These are phyloP conservation scores for Myrmaecium sp. DNA, from an alignment of 2,329 filamentous ascomycete genomes.

Conservation along the genomic window DNA sequence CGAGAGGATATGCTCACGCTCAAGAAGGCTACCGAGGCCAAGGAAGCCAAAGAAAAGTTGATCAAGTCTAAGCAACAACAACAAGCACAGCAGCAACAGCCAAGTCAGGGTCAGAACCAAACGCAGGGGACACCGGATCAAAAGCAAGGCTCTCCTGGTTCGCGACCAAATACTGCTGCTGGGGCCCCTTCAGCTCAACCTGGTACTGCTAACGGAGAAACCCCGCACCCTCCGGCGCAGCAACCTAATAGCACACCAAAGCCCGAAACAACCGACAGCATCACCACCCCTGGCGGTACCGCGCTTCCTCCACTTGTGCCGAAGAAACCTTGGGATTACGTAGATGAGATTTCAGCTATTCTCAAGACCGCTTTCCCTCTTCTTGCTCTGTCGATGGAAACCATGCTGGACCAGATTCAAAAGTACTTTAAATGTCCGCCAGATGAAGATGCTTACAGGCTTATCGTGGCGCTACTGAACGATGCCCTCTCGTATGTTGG, in stretches of 20 bases:
- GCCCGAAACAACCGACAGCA: constrained; percentile 18
- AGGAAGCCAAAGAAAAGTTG: constrained; percentile 38
- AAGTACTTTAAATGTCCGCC: constrained; percentile 99
- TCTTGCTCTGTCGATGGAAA: constrained; percentile 94
- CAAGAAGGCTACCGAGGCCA: constrained; percentile 65
- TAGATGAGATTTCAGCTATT: constrained; percentile 86
- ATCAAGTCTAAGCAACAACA: constrained; percentile 43
- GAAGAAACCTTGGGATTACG: constrained; percentile 88
- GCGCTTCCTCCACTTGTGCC: constrained; percentile 11
- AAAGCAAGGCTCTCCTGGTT: constrained; percentile 18
- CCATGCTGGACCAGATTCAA: constrained; percentile 96
- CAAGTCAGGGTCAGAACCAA: constrained; percentile 19
- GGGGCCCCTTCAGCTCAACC: constrained; percentile 23
- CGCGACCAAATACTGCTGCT: constrained; percentile 24
- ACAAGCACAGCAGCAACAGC: constrained; percentile 30
- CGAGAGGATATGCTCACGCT: constrained; percentile 86
- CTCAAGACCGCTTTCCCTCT: constrained; percentile 95
- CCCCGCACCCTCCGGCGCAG: constrained; percentile 4
- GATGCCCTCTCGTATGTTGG: constrained; percentile 88
- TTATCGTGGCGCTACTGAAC: constrained; percentile 95
- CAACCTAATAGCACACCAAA: constrained; percentile 21
- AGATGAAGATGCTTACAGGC: constrained; percentile 90
- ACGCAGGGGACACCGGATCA: constrained; percentile 8
- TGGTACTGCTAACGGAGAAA: constrained; percentile 27
- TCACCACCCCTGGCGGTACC: constrained; percentile 12